Evolutionary conservation across 164 flowering plant genomes (phyloP), one percentile per base, ranked within the genome.

Genomic region (Magnolia sinica): DNA sequence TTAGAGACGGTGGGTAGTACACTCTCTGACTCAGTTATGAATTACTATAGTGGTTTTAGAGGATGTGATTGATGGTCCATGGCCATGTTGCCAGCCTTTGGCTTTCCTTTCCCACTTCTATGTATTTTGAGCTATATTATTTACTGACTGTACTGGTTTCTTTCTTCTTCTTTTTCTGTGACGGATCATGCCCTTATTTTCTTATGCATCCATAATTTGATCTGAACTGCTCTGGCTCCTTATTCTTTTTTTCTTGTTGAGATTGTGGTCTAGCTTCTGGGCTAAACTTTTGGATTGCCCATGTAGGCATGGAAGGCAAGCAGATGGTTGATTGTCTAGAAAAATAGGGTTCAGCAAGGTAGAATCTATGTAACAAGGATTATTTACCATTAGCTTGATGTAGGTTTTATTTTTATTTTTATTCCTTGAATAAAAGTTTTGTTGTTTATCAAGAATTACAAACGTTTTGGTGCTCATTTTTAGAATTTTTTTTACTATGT

Each of bases 1-100:
- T 84, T 96, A 51, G 99, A 96, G 88, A 96, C 99, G 63, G 99
- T 95, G 51, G 78, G 79, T 72, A 73, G 24, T 24, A 23, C 8
- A 27, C 13, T 22, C 31, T 66, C 29, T 66, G 13, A 23, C 29
- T 66, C 24, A 22, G 22, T 37, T 4, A 55, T 55, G 18, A 11
- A 55, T 55, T 11, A 55, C 61, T 55, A 14, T 11, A 55, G 18
- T 55, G 61, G 16, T 55, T 37, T 37, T 37, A 37, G 45, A 37
- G 45, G 45, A 16, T 55, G 2, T 55, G 3, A 55, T 11, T 55
- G 18, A 9, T 55, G 61, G 4, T 16, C 13, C 10, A 9, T 55
- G 61, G 61, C 61, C 18, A 16, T 55, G 61, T 3, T 55, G 61
- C 16, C 18, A 8, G 61, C 18, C 61, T 55, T 8, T 55, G 13